A percentile compares a stretch with the other conserved stretches of the same genome.
phyloP scores from a whole-genome alignment of 192 early-diverging fungal genomes.

The Coemansia sp. region DNA sequence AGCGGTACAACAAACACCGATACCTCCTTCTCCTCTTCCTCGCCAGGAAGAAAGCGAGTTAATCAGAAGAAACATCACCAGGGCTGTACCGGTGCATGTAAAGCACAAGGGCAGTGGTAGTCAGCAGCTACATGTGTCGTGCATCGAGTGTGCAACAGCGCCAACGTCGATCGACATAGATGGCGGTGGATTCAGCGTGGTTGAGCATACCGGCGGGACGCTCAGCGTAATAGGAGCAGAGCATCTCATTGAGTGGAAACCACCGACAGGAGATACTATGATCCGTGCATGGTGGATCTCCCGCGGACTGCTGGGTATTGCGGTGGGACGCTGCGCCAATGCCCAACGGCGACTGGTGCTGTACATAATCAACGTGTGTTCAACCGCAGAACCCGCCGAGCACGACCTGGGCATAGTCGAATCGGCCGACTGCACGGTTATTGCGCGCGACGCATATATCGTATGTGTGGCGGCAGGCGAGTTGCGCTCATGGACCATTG shows the following conservation, averaged over 20 bases:
- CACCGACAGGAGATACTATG: conserved; percentile 14
- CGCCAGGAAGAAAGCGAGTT: no score
- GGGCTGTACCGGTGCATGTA: background rate
- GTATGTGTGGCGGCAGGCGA: conserved; percentile 10
- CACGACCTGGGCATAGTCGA: no score
- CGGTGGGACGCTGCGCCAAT: no score
- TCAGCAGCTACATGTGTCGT: background rate
- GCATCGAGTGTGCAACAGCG: background rate
- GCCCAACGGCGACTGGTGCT: no score
- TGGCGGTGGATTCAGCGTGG: background rate
- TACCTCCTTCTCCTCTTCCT: no score
- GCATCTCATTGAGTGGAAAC: no score
- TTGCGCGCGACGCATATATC: conserved; percentile 9
- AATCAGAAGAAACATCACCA: background rate
- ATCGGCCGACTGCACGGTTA: conserved; percentile 4
- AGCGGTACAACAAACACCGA: background rate
- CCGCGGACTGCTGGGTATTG: conserved; percentile 11
- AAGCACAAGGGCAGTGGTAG: background rate
- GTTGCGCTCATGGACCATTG: conserved; percentile 26
- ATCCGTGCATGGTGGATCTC: conserved; percentile 39
- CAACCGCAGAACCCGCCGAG: no score
- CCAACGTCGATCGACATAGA: background rate
- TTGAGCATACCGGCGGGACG: conserved; percentile 11
- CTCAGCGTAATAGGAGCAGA: conserved; percentile 5
- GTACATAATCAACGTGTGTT: conserved; percentile 12